These are phyloP conservation scores for Arabidopsis suecica DNA, from an alignment of 345 rosid species.

Conservation along the genomic window DNA sequence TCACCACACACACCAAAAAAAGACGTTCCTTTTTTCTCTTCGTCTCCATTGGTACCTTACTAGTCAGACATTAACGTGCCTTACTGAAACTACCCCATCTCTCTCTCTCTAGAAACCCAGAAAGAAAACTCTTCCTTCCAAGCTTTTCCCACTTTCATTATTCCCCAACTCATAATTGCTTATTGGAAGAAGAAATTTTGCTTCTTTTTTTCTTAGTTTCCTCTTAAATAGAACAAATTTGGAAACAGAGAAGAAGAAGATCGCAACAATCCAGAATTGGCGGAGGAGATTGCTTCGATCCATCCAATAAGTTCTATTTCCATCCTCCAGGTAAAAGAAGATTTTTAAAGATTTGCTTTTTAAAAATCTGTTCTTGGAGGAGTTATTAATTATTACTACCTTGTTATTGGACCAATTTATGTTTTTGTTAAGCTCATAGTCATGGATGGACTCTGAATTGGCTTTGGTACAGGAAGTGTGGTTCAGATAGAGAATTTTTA, in stretches of 20 bases:
- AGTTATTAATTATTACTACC: neutral
- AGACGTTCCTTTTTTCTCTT: conserved; percentile 24
- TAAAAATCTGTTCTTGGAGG: neutral
- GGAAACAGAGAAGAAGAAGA: conserved; percentile 6
- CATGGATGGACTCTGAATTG: conserved; percentile 12
- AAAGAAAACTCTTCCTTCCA: conserved; percentile 19
- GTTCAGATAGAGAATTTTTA: conserved; percentile 7
- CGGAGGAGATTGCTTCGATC: neutral
- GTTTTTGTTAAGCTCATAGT: too few species aligned
- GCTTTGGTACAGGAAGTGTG: neutral
- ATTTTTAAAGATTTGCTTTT: neutral
- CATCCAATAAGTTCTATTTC: neutral
- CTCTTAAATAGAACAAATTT: neutral
- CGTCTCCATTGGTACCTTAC: conserved; percentile 36
- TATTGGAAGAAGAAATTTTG: neutral
- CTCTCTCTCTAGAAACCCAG: conserved; percentile 28
- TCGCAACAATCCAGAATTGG: conserved; percentile 8
- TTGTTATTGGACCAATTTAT: neutral
- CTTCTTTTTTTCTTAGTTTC: neutral
- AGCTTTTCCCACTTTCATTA: conserved; percentile 23
- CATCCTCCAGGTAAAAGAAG: neutral
- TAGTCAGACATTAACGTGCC: conserved; percentile 46
- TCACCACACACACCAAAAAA: conserved; percentile 30
- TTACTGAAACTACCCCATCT: conserved; percentile 26
- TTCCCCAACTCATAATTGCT: neutral